Evolutionary conservation across 2,329 filamentous ascomycete species (phyloP), one percentile per base, ranked within the genome.

Genomic region (Fusarium xylarioides): DNA sequence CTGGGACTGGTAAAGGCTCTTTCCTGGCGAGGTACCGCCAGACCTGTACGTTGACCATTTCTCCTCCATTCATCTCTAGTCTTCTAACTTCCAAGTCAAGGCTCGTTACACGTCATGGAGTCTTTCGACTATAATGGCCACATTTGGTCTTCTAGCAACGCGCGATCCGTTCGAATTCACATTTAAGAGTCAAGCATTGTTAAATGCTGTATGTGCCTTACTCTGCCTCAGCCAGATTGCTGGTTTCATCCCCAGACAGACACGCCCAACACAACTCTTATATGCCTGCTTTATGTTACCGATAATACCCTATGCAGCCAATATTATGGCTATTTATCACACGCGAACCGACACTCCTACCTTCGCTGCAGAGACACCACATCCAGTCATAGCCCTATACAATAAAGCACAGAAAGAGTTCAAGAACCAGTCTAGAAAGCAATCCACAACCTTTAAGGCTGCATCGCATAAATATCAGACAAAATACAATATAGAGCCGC

Each of bases 401-500:
- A 64, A 71, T 1, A 63, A 73, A 2, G 81, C 82, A 2, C 78
- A 77, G 16, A 40, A n/a, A 0, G 63, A 77, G 3, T 85, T 86
- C 43, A 70, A 82, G 0, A 30, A 23, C 7, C 49, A 84, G 8
- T 28, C 83, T 5, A 40, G 73, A 40, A 78, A 76, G 3, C 85
- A 87, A 59, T 86, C 85, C 0, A 76, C 68, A 16, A 82, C 68
- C 7, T 81, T 79, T 37, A 35, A 72, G 1, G 80, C 77, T 1
- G 86, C 85, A 1, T 60, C 73, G 5, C 59, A 58, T 5, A 84
- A 85, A 65, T 88, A 88, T 64, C 77, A 66, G n/a, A 80, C 79
- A 7, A 80, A 85, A 23, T 86, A 88, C 60, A 70, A 70, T 0
- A 74, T 80, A 4, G 79, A 83, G 2, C 86, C 85, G 0, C 86